These are phyloP conservation scores for Pecoramyces ruminantium DNA, from an alignment of 192 early-diverging fungal genomes.

Conservation along the genomic window DNA sequence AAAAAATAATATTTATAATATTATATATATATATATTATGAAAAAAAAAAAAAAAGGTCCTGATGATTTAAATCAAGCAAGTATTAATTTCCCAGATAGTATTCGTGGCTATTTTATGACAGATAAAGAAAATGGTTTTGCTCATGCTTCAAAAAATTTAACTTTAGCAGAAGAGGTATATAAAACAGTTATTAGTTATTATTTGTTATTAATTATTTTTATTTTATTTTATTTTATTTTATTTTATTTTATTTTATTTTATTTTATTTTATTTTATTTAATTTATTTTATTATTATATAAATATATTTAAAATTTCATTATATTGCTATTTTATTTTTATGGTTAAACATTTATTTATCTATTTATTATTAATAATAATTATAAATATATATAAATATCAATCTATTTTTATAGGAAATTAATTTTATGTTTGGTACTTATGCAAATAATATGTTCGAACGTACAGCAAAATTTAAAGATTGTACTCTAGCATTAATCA, in stretches of 20 bases:
- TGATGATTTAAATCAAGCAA: background rate
- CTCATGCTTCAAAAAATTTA: background rate
- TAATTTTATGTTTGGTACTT: background rate
- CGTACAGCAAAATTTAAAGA: slow-evolving; percentile 22
- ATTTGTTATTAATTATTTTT: background rate
- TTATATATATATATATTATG: no score
- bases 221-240: no score
- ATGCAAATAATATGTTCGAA: background rate
- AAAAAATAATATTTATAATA: no score
- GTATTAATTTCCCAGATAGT: background rate
- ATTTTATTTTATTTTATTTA: no score
- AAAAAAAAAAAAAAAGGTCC: background rate
- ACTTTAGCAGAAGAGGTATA: background rate
- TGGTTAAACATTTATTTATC: no score
- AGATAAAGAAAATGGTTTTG: background rate
- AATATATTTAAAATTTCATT: no score
- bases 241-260: no score
- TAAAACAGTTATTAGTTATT: background rate
- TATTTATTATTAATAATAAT: no score
- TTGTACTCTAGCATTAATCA: slow-evolving; percentile 26
- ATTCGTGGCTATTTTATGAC: background rate
- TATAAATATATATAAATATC: no score
- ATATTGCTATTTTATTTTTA: no score
- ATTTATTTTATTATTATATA: no score
- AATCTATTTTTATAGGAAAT: background rate